Evolutionary conservation across 2,329 filamentous ascomycete species (phyloP).

Genomic region (Aspergillus ochraceoroseus): DNA sequence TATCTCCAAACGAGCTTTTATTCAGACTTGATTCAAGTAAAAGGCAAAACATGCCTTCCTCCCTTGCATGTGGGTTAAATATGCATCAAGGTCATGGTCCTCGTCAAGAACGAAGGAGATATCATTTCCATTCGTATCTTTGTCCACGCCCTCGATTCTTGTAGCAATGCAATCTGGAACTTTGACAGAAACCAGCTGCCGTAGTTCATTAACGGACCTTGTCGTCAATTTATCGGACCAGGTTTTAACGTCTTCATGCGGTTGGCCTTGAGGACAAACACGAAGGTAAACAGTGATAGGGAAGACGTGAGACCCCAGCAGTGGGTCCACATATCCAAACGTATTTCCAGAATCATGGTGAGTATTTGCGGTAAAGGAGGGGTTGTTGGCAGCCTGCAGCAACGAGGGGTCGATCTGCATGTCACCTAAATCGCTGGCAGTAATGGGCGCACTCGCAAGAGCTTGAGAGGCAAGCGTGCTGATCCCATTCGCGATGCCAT

Average conservation of each 20-base stretch:
- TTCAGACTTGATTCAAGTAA: slow-evolving; percentile 26
- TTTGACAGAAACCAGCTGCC: slow-evolving; percentile 57
- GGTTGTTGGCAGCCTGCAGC: slow-evolving; percentile 53
- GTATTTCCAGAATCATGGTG: slow-evolving; percentile 31
- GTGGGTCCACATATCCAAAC: slow-evolving; percentile 38
- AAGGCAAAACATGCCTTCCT: slow-evolving; percentile 53
- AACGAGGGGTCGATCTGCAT: slow-evolving; percentile 62
- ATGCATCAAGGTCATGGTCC: slow-evolving; percentile 67
- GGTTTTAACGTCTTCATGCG: slow-evolving; percentile 45
- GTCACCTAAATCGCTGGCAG: slow-evolving; percentile 44
- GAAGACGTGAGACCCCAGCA: slow-evolving; percentile 30
- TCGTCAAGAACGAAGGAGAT: slow-evolving; percentile 61
- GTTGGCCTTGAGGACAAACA: slow-evolving; percentile 60
- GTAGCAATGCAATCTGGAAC: slow-evolving; percentile 57
- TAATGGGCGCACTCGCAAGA: slow-evolving; percentile 39
- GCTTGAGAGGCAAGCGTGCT: slow-evolving; percentile 44
- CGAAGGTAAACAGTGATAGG: slow-evolving; percentile 63
- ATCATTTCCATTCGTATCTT: slow-evolving; percentile 56
- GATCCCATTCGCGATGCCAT: slow-evolving; percentile 39
- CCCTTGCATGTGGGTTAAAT: slow-evolving; percentile 60
- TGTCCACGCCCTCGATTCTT: slow-evolving; percentile 62
- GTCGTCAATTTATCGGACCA: slow-evolving; percentile 63
- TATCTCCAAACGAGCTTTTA: no score
- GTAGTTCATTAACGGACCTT: slow-evolving; percentile 58
- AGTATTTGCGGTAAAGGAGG: slow-evolving; percentile 31